Base-by-base conservation (phyloP, 768 basidiomycete genomes). In the Pleurotus platypus region DNA sequence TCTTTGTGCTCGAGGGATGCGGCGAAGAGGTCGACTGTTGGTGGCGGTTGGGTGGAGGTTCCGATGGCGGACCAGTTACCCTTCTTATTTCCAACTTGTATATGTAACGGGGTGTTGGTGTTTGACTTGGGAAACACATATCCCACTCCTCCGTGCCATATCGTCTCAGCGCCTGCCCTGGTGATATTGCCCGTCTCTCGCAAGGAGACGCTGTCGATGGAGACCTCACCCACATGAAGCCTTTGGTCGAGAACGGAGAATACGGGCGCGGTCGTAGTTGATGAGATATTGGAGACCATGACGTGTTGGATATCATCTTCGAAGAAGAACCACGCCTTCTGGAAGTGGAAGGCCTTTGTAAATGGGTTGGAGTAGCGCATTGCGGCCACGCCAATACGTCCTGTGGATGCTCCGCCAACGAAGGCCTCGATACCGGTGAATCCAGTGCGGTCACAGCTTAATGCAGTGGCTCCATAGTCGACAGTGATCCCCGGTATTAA, bases 241-340 rank as follows among this genome's bases (percentile, higher is more conserved):
- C 79, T 78, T 65, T 90, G 86, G 66, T 90, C 88, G 20, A 90
- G 79, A 47, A 89, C 85, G 22, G 83, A 81, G 66, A 80, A 77
- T 12, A 89, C 76, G 2, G 82, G 73, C 2, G 78, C 75, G 35
- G 73, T 73, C 4, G 69, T 71, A 0, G 81, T 80, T 11, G 51
- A 54, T 18, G 74, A 64, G 45, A 88, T 67, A 59, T 72, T 73
- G 49, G 83, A 75, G 22, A 89, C 63, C 78, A 84, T 83, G 60
- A 89, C 81, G 60, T 83, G 77, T 61, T 87, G 85, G 8, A 84
- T 71, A 58, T 85, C 84, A 61, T 83, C 69, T 12, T 80, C 76
- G 35, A 89, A 72, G 78, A 87, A 89, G 72, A 90, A 89, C 84
- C 85, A 88, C 0, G 80, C 77, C 69, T 89, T 90, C 62, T 87